Evolutionary conservation across 352 stramenopile genomes (phyloP).

Genomic region (Phytophthora meadii): DNA sequence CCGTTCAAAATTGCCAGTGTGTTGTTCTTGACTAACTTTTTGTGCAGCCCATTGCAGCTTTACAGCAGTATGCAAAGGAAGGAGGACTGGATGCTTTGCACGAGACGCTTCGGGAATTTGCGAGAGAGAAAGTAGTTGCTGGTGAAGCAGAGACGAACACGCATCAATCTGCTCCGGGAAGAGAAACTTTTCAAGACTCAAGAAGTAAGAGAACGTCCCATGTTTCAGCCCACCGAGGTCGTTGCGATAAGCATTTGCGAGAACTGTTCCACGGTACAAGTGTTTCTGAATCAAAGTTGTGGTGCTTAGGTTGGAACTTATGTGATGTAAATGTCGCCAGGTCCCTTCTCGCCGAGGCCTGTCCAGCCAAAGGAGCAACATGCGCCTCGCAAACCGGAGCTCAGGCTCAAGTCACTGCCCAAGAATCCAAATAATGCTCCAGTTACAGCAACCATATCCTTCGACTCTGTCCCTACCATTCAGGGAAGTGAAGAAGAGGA

Average conservation of each 20-base stretch:
- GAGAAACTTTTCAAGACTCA: not conserved
- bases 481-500: not conserved
- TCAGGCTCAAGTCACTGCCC: not conserved
- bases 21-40: not conserved
- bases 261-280: slow-evolving; percentile 14
- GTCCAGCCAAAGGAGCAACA: slow-evolving; percentile 1
- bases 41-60: slow-evolving; percentile 18
- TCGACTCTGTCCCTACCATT: slow-evolving; percentile 11
- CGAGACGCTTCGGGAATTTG: slow-evolving; percentile 1
- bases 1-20: not conserved
- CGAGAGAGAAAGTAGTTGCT: not conserved
- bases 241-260: slow-evolving; percentile 9
- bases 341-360: slow-evolving; percentile 10
- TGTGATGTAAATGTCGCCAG: not conserved
- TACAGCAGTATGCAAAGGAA: slow-evolving; percentile 16
- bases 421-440: not conserved
- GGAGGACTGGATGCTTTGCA: slow-evolving; percentile 16
- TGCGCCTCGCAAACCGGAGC: not conserved
- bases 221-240: not conserved
- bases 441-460: not conserved
- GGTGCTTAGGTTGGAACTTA: not conserved
- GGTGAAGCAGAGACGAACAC: not conserved
- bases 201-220: not conserved
- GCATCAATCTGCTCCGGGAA: not conserved
- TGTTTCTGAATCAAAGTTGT: not conserved